Conservation (phyloP, 2,329 filamentous ascomycete genomes). For the Arthrobotrys sinensis region DNA sequence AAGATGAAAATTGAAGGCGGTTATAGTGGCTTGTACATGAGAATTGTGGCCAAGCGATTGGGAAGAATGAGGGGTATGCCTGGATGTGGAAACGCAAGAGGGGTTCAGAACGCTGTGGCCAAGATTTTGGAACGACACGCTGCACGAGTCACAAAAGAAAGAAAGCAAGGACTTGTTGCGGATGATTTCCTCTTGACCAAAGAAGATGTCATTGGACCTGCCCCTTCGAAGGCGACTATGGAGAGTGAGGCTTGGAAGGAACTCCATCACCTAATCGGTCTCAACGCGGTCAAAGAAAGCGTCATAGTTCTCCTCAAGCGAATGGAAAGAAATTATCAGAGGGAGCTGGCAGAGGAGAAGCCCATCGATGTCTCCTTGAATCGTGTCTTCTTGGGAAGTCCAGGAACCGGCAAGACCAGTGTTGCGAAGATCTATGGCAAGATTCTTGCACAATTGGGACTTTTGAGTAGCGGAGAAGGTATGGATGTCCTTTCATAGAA, state of each 20-base stretch:
- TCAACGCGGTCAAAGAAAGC: constrained; percentile 76
- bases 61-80: constrained; percentile 75
- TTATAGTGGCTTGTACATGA: constrained; percentile 74
- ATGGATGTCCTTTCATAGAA: not conserved
- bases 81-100: constrained; percentile 81
- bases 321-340: constrained; percentile 76
- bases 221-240: constrained; percentile 73
- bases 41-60: constrained; percentile 76
- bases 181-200: constrained; percentile 76
- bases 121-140: constrained; percentile 75
- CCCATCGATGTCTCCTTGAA: constrained; percentile 75
- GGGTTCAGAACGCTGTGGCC: constrained; percentile 76
- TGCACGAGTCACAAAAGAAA: constrained; percentile 71
- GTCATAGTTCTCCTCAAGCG: constrained; percentile 75
- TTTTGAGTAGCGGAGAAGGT: constrained; percentile 77
- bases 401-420: constrained; percentile 83
- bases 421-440: constrained; percentile 81
- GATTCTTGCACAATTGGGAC: constrained; percentile 78
- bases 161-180: constrained; percentile 68
- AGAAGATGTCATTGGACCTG: constrained; percentile 80
- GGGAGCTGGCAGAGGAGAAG: constrained; percentile 76
- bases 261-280: constrained; percentile 74
- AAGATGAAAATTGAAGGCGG: constrained; percentile 76
- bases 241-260: constrained; percentile 72
- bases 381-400: constrained; percentile 80